Base-by-base conservation (phyloP, 306 rosid species). In the Corylus heterophylla region DNA sequence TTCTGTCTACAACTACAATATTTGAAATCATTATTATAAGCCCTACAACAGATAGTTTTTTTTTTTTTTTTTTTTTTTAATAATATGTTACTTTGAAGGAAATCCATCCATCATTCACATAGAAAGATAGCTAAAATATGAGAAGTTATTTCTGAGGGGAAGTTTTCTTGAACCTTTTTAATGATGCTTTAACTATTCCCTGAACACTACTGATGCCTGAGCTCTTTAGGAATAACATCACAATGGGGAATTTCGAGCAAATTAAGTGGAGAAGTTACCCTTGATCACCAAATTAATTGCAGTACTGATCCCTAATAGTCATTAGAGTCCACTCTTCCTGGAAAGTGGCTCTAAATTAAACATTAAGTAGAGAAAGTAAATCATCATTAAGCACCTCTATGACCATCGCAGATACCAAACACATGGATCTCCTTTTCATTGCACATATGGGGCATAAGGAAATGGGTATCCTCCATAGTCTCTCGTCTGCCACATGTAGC, bases 401-500 rank as follows among this genome's bases (percentile, higher is more conserved):
- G 96, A 76, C 98, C 98, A 86, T 95, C 97, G 79, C 92, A 95
- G 82, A 93, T 89, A 13, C 98, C 98, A 84, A 92, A 95, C 73
- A 71, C 88, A 91, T 87, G 91, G 74, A 85, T 69, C 78, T 92
- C 91, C 70, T 85, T 78, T 85, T 88, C 91, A 77, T 80, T 75
- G 74, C 88, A 81, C 78, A 91, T 25, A 71, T 80, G 84, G 48
- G 96, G 98, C 74, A 88, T 84, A 75, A 93, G 85, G 76, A 92
- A 92, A 93, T 91, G 94, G 18, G 93, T 85, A 75, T 95, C 98
- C 93, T 95, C 98, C 98, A 91, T 93, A 29, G 89, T 81, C 89
- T 95, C 98, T 87, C 98, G 88, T 88, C 92, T 89, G 64, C 98
- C 98, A 64, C 97, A 85, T 49, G 98, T 90, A 66, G 98, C 93